Base-by-base conservation (phyloP, 805 yeast genomes). In the Maudiozyma serrabonitensis region DNA sequence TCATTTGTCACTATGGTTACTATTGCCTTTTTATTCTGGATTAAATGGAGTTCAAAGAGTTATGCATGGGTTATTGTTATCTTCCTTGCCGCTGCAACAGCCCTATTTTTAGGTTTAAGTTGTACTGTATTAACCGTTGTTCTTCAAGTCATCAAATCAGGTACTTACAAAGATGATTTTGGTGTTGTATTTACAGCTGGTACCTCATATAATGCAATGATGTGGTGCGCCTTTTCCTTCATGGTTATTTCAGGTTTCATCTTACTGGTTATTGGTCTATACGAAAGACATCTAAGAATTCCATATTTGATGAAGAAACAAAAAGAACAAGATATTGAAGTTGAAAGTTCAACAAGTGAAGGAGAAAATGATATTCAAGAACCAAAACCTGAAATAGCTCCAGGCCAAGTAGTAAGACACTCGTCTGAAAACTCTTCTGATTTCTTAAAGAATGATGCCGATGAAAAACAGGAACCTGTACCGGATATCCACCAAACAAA, bases 151-250 rank as follows among this genome's bases (percentile, higher is more conserved):
- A 63, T 66, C 53, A 65, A 65, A 40, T 54, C 59, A 6, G 69
- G 68, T 49, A 60, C 64, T 26, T 50, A 59, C 15, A 56, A 60
- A 15, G 70, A 66, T 46, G 50, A 57, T 25, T 66, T 57, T 53
- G 61, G 60, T 46, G 69, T 65, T 13, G 54, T 57, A 6, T 59
- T 57, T 48, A 52, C 50, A 9, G 46, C 50, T n/a, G 65, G 64
- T 18, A 28, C 52, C 35, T 60, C 63, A 9, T 62, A 58, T 47
- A 42, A 51, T 21, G 69, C 65, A n/a, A 48, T 65, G 32, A 46
- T 59, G 11, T 66, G 70, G 69, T 52, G 64, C 15, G 58, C 64
- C 1, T 66, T 65, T 50, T 55, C 55, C 18, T 52, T 63, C 19
- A 44, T 60, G n/a, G 44, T 60, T 19, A 28, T 49, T 15, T 16